Percentiles rank a stretch among this genome's conserved stretches.
These are phyloP conservation scores for Leishmania turanica DNA, from an alignment of 208 protist genomes.

Conservation along the genomic window DNA sequence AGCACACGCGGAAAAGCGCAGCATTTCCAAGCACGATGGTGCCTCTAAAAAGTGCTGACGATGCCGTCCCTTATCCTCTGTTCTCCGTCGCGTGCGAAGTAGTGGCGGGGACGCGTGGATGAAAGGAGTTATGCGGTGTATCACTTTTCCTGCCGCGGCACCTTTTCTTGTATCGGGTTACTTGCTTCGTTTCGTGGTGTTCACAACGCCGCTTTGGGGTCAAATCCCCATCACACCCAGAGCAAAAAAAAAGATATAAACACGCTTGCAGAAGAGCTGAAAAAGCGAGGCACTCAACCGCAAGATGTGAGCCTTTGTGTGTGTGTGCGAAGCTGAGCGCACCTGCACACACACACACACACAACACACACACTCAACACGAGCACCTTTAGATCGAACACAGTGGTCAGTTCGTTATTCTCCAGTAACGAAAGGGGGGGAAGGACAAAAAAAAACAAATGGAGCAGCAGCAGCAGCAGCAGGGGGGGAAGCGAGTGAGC, in stretches of 20 bases:
- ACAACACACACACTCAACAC: neutral
- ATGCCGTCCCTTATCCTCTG: neutral
- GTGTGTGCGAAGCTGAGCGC: neutral
- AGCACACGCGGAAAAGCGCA: constrained; percentile 10
- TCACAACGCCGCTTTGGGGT: neutral
- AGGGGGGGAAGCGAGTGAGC: neutral
- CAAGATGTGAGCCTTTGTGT: neutral
- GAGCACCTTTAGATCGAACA: neutral
- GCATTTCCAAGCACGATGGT: constrained; percentile 9
- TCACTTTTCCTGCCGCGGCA: neutral
- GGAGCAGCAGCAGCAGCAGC: neutral
- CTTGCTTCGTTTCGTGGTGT: neutral
- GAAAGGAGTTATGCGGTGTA: neutral
- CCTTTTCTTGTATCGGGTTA: neutral
- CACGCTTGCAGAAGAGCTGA: neutral
- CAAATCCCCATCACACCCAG: neutral
- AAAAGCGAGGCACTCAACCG: neutral
- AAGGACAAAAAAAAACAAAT: neutral
- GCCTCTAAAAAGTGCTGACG: neutral
- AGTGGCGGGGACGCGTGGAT: neutral
- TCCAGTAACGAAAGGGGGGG: neutral
- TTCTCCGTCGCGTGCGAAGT: neutral
- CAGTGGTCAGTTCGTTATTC: neutral
- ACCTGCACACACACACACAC: neutral
- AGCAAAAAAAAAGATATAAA: neutral